A percentile compares a stretch with the other conserved stretches of the same genome.
Conservation (phyloP, 2,329 filamentous ascomycete genomes). For the Ophiostoma sp. region DNA sequence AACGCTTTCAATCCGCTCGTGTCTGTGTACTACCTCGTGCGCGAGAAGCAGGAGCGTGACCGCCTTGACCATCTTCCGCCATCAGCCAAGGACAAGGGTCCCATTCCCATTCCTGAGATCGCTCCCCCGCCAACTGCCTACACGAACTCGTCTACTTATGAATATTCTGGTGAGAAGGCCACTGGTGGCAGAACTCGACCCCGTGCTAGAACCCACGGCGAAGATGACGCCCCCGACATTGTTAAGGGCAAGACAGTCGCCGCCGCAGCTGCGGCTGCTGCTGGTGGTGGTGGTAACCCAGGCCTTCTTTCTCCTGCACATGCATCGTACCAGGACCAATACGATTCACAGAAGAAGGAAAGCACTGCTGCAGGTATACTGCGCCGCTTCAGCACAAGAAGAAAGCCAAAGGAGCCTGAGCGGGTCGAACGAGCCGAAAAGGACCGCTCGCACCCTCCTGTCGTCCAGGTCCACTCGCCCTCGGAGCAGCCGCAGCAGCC, state of each 20-base stretch:
- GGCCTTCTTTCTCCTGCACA: slow-evolving; percentile 38
- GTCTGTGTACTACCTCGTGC: slow-evolving; percentile 94
- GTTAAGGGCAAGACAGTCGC: slow-evolving; percentile 49
- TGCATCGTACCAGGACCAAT: slow-evolving; percentile 48
- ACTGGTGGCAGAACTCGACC: slow-evolving; percentile 79
- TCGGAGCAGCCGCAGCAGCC: slow-evolving; percentile 42
- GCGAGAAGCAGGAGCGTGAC: slow-evolving; percentile 86
- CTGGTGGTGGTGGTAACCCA: slow-evolving; percentile 1
- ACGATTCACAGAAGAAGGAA: slow-evolving; percentile 71
- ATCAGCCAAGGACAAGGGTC: slow-evolving; percentile 40
- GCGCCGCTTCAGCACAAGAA: slow-evolving; percentile 83
- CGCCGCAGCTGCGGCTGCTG: slow-evolving; percentile 36
- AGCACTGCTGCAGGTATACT: slow-evolving; percentile 79
- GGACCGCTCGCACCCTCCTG: slow-evolving; percentile 64
- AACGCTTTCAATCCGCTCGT: slow-evolving; percentile 91
- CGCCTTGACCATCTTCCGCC: slow-evolving; percentile 42
- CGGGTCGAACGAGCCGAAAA: slow-evolving; percentile 55
- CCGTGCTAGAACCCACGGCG: slow-evolving; percentile 85
- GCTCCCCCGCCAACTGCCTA: slow-evolving; percentile 78
- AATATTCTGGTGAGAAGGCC: slow-evolving; percentile 82
- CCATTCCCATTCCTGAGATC: slow-evolving; percentile 61
- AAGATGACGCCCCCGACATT: slow-evolving; percentile 74
- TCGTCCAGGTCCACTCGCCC: slow-evolving; percentile 74
- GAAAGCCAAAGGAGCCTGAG: slow-evolving; percentile 59
- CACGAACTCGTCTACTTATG: slow-evolving; percentile 78